phyloP scores from a whole-genome alignment of 495 filamentous ascomycete species.

The Thermochaetoides thermophila region DNA sequence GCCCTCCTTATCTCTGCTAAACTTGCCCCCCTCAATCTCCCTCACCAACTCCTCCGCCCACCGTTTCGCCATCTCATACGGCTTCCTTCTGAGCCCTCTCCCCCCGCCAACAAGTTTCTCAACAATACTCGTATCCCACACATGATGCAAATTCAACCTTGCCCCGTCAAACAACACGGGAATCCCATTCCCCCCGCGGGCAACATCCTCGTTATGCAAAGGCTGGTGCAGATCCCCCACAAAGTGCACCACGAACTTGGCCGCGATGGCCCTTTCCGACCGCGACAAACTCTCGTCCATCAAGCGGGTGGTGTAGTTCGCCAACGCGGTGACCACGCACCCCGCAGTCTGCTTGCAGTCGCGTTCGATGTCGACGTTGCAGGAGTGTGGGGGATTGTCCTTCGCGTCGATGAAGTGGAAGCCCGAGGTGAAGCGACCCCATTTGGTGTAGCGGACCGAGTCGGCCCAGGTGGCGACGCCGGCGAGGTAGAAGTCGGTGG shows the following conservation, averaged over 20 bases:
- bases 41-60: slow-evolving; percentile 38
- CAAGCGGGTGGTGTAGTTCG: slow-evolving; percentile 41
- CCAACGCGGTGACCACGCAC: slow-evolving; percentile 47
- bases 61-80: slow-evolving; percentile 28
- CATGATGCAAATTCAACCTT: slow-evolving; percentile 41
- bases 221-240: slow-evolving; percentile 54
- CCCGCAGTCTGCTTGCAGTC: slow-evolving; percentile 43
- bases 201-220: slow-evolving; percentile 45
- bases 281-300: slow-evolving; percentile 28
- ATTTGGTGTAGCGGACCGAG: slow-evolving; percentile 42
- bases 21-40: slow-evolving; percentile 40
- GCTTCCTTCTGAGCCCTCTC: slow-evolving; percentile 23
- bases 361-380: slow-evolving; percentile 42
- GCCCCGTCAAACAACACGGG: slow-evolving; percentile 36
- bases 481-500: slow-evolving; percentile 39
- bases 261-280: slow-evolving; percentile 31
- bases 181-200: slow-evolving; percentile 46
- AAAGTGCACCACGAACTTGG: slow-evolving; percentile 52
- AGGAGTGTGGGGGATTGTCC: slow-evolving; percentile 44
- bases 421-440: slow-evolving; percentile 38
- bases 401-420: slow-evolving; percentile 63
- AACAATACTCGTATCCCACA: slow-evolving; percentile 48
- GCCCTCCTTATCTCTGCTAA: slow-evolving; percentile 9
- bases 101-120: slow-evolving; percentile 44
- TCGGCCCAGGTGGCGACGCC: slow-evolving; percentile 51